Conservation (phyloP, 495 filamentous ascomycete genomes). For the Xylaria telfairii region DNA sequence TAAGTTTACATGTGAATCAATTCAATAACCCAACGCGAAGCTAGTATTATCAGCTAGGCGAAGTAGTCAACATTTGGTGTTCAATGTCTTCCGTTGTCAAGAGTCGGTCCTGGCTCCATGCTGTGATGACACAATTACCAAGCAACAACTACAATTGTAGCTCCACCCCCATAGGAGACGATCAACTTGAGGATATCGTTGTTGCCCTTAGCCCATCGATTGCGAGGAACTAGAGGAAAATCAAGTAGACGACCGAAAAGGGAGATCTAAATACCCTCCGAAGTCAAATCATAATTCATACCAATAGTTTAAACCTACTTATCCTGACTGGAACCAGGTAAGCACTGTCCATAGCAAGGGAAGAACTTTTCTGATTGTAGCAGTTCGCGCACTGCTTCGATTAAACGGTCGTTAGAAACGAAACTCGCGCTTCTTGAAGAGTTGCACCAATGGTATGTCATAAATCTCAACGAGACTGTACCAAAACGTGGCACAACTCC, state of each 20-base stretch:
- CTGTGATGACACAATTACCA: too few relatives aligned
- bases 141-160: too few relatives aligned
- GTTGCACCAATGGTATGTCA: conserved; percentile 15
- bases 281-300: conserved; percentile 22
- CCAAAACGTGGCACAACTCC: background rate
- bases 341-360: background rate
- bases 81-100: too few relatives aligned
- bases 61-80: too few relatives aligned
- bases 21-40: too few relatives aligned
- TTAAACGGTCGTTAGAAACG: conserved; percentile 6
- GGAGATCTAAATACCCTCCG: conserved; percentile 20
- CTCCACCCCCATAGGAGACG: too few relatives aligned
- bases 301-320: conserved; percentile 28
- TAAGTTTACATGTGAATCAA: background rate
- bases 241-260: conserved; percentile 30
- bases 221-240: conserved; percentile 28
- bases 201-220: background rate
- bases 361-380: background rate
- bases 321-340: conserved; percentile 16
- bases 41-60: too few relatives aligned
- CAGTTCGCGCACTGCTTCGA: conserved; percentile 8
- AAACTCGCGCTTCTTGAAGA: conserved; percentile 13
- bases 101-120: too few relatives aligned
- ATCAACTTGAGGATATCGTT: background rate
- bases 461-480: conserved; percentile 2